phyloP scores from a whole-genome alignment of 148 eudicot species.

The Persicaria maculosa region DNA sequence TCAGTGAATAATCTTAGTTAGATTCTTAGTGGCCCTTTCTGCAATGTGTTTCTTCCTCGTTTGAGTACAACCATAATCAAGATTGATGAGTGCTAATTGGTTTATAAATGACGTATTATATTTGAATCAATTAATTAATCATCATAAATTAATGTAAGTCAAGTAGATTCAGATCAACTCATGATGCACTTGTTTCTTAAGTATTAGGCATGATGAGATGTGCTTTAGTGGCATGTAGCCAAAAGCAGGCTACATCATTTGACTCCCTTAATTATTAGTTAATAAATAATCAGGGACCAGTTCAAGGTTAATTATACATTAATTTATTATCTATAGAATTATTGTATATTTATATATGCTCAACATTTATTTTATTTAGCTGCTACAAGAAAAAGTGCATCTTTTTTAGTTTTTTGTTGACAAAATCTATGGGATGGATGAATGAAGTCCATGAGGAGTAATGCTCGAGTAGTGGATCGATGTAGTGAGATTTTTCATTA shows the following conservation, averaged over 20 bases:
- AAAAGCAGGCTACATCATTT: slow-evolving; percentile 10
- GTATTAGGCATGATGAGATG: slow-evolving; percentile 9
- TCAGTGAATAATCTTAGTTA: slow-evolving; percentile 6
- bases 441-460: too few species aligned
- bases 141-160: background rate
- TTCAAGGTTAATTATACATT: background rate
- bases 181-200: slow-evolving; percentile 4
- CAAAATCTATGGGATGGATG: slow-evolving; percentile 4
- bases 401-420: slow-evolving; percentile 6
- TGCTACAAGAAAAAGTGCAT: background rate
- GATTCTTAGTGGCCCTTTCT: slow-evolving; percentile 8
- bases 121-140: background rate
- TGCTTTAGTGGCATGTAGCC: slow-evolving; percentile 15
- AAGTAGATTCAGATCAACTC: slow-evolving; percentile 9
- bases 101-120: background rate
- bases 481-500: too few species aligned
- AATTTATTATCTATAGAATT: too few species aligned
- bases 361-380: background rate
- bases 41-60: slow-evolving; percentile 3
- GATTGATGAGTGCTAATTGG: background rate
- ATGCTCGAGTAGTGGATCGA: too few species aligned
- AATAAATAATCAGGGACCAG: background rate
- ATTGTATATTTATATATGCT: background rate
- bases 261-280: slow-evolving; percentile 7
- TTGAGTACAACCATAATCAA: background rate